A percentile compares a stretch with the other conserved stretches of the same genome.
Conservation (phyloP, 2,329 filamentous ascomycete genomes). For the Penicillium sp. region DNA sequence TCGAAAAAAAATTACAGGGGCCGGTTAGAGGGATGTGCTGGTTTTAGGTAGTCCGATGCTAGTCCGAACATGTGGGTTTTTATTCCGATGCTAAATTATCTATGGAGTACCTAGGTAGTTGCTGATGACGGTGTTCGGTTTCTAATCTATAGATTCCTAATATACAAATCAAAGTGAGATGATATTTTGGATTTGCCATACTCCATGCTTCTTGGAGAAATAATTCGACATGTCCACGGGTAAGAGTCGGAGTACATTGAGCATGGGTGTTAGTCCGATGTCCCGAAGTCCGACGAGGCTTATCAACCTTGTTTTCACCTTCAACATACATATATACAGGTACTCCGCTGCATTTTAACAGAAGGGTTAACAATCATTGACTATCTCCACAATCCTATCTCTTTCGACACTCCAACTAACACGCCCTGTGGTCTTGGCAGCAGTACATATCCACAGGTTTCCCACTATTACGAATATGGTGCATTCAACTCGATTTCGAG, state of each 20-base stretch:
- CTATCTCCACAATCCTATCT: not conserved
- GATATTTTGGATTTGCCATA: not conserved
- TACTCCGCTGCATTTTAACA: not conserved
- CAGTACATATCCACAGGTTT: not conserved
- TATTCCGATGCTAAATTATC: not conserved
- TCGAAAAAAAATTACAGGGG: too few species aligned
- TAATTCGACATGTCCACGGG: not conserved
- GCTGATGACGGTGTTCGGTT: not conserved
- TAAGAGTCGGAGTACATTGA: not conserved
- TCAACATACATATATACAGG: too few species aligned
- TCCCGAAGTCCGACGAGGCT: not conserved
- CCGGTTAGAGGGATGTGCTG: not conserved
- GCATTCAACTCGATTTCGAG: not conserved
- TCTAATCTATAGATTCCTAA: not conserved
- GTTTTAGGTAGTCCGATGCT: not conserved
- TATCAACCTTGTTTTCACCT: not conserved
- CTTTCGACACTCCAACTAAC: not conserved
- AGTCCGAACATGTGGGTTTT: not conserved
- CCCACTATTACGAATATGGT: not conserved
- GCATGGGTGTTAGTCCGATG: not conserved
- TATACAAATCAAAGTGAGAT: not conserved
- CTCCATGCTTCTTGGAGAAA: not conserved
- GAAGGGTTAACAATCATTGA: not conserved
- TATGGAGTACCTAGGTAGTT: too few species aligned
- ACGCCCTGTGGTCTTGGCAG: slow-evolving; percentile 10